Evolutionary conservation across 345 rosid genomes (phyloP).

Genomic region (Litchi chinensis): DNA sequence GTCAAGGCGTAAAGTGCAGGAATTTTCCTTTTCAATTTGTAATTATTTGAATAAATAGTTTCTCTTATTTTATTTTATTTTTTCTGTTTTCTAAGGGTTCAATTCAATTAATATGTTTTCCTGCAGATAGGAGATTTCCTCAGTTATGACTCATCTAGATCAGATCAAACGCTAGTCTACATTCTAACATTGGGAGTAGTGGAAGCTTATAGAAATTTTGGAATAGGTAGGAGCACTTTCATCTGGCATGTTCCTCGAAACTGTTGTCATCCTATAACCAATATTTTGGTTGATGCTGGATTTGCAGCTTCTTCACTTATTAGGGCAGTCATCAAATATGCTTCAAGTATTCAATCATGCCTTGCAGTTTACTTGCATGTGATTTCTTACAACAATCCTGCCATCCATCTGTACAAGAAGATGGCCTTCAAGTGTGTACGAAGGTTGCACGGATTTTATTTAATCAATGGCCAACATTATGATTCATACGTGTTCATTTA

Average conservation of each 20-base stretch:
- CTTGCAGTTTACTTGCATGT: constrained; percentile 95
- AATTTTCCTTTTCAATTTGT: background rate
- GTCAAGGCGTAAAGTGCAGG: background rate
- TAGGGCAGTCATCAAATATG: constrained; percentile 74
- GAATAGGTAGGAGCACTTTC: constrained; percentile 61
- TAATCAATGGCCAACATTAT: constrained; percentile 75
- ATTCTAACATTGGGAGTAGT: constrained; percentile 89
- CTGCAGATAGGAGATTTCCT: constrained; percentile 86
- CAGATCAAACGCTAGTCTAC: constrained; percentile 82
- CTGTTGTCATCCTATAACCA: background rate
- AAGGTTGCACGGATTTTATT: constrained; percentile 71
- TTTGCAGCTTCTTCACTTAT: constrained; percentile 77
- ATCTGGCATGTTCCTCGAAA: constrained; percentile 13
- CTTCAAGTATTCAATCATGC: constrained; percentile 61
- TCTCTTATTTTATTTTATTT: background rate
- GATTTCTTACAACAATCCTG: constrained; percentile 84
- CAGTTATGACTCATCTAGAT: constrained; percentile 61
- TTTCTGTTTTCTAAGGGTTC: constrained; percentile 4
- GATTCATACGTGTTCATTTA: constrained; percentile 85
- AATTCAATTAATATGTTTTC: constrained; percentile 10
- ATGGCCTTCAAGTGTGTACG: constrained; percentile 84
- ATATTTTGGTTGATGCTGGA: constrained; percentile 23
- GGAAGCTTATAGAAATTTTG: constrained; percentile 74
- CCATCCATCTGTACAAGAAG: constrained; percentile 82
- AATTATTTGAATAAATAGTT: background rate